phyloP scores from a whole-genome alignment of 331 rosid genomes.

The Spiraea crenata region DNA sequence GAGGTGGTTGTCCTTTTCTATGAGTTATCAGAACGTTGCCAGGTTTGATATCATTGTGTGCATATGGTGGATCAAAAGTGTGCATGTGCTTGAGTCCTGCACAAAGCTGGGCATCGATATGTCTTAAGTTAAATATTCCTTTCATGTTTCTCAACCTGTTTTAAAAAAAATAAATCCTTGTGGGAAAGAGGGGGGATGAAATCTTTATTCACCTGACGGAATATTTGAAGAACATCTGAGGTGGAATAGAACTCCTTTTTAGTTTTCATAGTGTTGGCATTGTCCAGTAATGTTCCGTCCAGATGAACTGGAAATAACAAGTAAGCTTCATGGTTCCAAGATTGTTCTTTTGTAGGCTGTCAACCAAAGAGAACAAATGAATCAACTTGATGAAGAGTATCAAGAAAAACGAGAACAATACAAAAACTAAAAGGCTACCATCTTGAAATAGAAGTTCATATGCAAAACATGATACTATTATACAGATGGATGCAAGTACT shows the following conservation, averaged over 20 bases:
- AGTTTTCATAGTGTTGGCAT: constrained; percentile 70
- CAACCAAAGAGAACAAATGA: constrained; percentile 29
- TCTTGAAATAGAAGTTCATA: background rate
- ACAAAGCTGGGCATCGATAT: constrained; percentile 65
- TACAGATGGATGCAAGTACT: background rate
- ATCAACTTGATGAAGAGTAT: constrained; percentile 7
- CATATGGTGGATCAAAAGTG: constrained; percentile 81
- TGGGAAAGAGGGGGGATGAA: background rate
- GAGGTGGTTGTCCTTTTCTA: constrained; percentile 73
- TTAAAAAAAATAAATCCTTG: too few relatives aligned
- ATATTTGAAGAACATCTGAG: constrained; percentile 84
- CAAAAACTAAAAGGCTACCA: background rate
- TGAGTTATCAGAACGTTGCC: constrained; percentile 85
- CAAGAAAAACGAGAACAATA: background rate
- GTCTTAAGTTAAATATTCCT: constrained; percentile 30
- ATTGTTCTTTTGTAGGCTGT: constrained; percentile 75
- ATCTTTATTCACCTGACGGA: constrained; percentile 65
- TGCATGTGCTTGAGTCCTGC: constrained; percentile 98
- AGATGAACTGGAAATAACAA: constrained; percentile 94
- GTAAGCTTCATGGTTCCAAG: constrained; percentile 96
- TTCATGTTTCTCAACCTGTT: constrained; percentile 12
- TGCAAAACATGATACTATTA: background rate
- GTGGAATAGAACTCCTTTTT: constrained; percentile 80
- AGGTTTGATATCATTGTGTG: constrained; percentile 96
- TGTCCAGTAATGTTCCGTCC: constrained; percentile 94